Base-by-base conservation (phyloP, 1,284 basidiomycete genomes). In the Meira nashicola region DNA sequence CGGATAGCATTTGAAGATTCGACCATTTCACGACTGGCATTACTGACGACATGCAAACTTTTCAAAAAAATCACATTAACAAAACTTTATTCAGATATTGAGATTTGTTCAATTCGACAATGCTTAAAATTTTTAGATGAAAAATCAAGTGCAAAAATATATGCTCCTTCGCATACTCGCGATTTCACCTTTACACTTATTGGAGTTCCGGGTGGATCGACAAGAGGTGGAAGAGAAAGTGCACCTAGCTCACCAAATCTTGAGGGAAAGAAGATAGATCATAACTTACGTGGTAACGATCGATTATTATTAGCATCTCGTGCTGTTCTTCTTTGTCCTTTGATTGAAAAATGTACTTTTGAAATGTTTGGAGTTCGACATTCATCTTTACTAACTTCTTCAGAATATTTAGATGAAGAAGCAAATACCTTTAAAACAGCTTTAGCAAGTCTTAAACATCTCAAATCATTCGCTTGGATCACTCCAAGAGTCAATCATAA, bases 401-500 rank as follows among this genome's bases (percentile, higher is more conserved):
- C 19, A 4, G 39, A 39, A 5, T 19, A 39, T 25, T 33, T 53
- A 17, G 28, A n/a, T 39, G 50, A 39, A 39, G 50, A 53, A 25
- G 17, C 38, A 39, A 53, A n/a, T n/a, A 28, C 50, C 2, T 53
- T 53, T 41, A n/a, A 17, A 23, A 4, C 17, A 14, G 50, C 50
- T 2, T 17, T 53, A 5, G 19, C 50, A 15, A n/a, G n/a, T 12
- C 28, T 53, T 5, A 39, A 39, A 11, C 12, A 41, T 15, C 28
- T 53, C 3, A 39, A 41, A n/a, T 19, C 38, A n/a, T 53, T 53
- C 50, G 17, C 38, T 2, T 53, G 50, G 50, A n/a, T 53, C 28
- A 53, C 50, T 7, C 50, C 50, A 6, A 12, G 12, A 19, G 50
- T 33, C 12, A 50, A 37, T 37, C 15, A 15, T n/a, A 25, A 37